Evolutionary conservation across 23 red algal genomes (phyloP), one percentile per base, ranked within the genome.

Genomic region (Gracilaria domingensis): DNA sequence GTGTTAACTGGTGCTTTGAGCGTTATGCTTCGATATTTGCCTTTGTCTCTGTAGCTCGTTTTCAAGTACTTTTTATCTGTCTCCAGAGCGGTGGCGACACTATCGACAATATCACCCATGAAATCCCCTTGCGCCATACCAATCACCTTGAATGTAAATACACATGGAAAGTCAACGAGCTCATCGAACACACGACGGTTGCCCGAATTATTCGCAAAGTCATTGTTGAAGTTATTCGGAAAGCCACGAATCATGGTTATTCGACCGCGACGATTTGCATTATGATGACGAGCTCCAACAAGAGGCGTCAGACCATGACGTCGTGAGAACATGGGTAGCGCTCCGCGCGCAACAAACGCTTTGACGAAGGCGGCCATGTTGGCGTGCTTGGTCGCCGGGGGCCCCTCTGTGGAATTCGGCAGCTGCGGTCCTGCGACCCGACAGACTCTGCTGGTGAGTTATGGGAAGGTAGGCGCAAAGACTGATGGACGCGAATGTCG

Each of bases 131-230:
- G 90, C 28, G 87, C 86, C 62, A 95, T 81, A 30, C 97, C 97
- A 37, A 98, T 89, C 42, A 98, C 79, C 57, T 98, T 98, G 93
- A 98, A 98, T 60, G 93, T 93, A 40, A 95, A 98, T 12, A 95
- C 86, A 40, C 85, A 95, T 0, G 97, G 97, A 84, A 95, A 98
- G 74, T 98, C 93, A 26, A 98, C 97, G 37, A 98, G 85, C 74
- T 98, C 90, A 23, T 98, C 93, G 36, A 95, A 89, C 30, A 97
- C 75, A 8, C 90, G 85, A 50, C 66, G 53, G 55, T 79, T 37
- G 44, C 95, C 95, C 38, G 74, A 86, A 74, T 76, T 79, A 39
- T 79, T 49, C 20, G 79, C 64, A 24, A 80, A 81, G 65, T 88
- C 86, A 45, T 88, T 88, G 57, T 82, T 79, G 53, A 85, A 89